A percentile compares a stretch with the other conserved stretches of the same genome.
Evolutionary conservation across 169 alveolate species (phyloP).

Genomic region (Plasmodium vinckei): DNA sequence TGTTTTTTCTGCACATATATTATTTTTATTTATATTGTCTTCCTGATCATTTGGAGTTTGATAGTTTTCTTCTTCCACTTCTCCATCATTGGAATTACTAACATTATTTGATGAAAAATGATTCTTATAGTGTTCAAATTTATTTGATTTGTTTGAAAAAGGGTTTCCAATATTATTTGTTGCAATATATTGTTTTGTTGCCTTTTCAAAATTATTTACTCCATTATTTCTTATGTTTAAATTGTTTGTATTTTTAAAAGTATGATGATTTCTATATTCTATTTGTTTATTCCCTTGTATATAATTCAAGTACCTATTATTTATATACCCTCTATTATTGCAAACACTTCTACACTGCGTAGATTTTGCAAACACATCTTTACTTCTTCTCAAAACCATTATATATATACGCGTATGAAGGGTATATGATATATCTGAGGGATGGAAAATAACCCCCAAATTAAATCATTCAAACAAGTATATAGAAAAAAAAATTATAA

Average conservation of each 20-base stretch:
- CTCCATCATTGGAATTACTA: too few species aligned
- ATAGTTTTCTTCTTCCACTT: too few species aligned
- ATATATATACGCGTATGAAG: not conserved
- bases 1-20: not conserved
- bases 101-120: too few species aligned
- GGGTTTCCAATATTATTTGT: too few species aligned
- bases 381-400: constrained; percentile 52
- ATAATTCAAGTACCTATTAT: constrained; percentile 65
- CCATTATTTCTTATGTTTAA: not conserved
- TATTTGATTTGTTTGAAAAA: too few species aligned
- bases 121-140: too few species aligned
- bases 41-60: not conserved
- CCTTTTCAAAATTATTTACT: too few species aligned
- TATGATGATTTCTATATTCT: constrained; percentile 1
- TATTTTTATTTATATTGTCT: not conserved
- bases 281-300: constrained; percentile 23
- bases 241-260: not conserved
- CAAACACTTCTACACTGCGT: constrained; percentile 27
- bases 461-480: too few species aligned
- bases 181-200: too few species aligned
- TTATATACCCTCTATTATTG: constrained; percentile 29
- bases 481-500: too few species aligned
- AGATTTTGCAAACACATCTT: constrained; percentile 4
- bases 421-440: not conserved
- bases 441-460: not conserved